phyloP scores from a whole-genome alignment of 345 rosid genomes.

The Rhizophora mangle region DNA sequence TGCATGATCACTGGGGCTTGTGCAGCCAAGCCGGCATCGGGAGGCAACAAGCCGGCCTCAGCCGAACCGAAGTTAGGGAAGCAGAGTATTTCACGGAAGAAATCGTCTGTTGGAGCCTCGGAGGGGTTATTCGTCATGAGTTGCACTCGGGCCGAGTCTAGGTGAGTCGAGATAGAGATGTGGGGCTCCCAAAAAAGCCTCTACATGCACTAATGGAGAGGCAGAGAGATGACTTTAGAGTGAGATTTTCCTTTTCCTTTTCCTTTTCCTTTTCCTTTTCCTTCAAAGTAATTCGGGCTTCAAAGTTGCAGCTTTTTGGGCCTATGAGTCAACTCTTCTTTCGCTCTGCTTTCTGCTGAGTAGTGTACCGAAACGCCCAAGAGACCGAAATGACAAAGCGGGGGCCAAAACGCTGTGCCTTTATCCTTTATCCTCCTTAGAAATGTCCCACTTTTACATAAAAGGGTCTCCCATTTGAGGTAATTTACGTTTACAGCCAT shows the following conservation, averaged over 20 bases:
- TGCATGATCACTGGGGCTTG: conserved; percentile 82
- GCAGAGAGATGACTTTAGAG: neutral
- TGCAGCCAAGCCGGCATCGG: conserved; percentile 44
- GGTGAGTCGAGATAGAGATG: conserved; percentile 26
- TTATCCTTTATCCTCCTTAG: neutral
- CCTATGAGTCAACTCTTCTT: neutral
- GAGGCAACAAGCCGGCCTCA: conserved; percentile 49
- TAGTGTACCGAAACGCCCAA: neutral
- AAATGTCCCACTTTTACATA: conserved; percentile 6
- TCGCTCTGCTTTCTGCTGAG: neutral
- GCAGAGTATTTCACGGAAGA: conserved; percentile 86
- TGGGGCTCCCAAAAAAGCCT: conserved; percentile 17
- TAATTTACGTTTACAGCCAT: neutral
- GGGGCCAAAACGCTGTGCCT: neutral
- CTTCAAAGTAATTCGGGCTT: too few species aligned
- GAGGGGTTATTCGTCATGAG: conserved; percentile 79
- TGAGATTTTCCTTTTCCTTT: neutral
- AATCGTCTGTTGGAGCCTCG: conserved; percentile 71
- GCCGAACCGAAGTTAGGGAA: conserved; percentile 61
- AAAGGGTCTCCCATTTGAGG: neutral
- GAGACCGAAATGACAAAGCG: neutral
- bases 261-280: neutral
- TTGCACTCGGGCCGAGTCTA: conserved; percentile 24
- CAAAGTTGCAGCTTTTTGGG: neutral
- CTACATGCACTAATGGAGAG: conserved; percentile 14